These are phyloP conservation scores for Aspergillus indologenus DNA, from an alignment of 495 filamentous ascomycete genomes.

Conservation along the genomic window DNA sequence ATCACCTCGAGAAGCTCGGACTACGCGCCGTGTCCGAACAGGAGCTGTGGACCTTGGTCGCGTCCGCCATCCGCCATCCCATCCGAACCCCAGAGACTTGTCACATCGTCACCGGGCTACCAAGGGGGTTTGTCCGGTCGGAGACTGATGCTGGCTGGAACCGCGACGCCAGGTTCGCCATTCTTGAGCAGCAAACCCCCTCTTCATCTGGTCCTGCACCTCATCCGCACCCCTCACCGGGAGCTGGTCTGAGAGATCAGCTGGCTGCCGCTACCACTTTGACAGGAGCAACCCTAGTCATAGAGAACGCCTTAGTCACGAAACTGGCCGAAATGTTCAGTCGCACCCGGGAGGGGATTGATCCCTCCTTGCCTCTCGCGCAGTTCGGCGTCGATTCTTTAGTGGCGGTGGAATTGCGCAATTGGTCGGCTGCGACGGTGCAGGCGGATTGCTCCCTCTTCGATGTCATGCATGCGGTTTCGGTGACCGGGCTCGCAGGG, in stretches of 20 bases:
- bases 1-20: background rate
- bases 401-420: background rate
- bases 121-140: background rate
- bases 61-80: background rate
- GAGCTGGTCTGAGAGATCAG: background rate
- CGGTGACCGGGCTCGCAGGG: background rate
- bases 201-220: background rate
- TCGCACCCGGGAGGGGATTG: background rate
- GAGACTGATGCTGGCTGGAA: background rate
- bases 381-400: background rate
- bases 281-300: background rate
- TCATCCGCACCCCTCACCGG: background rate
- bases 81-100: background rate
- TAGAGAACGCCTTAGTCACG: background rate
- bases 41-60: background rate
- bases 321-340: background rate
- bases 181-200: background rate
- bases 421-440: background rate
- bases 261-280: background rate
- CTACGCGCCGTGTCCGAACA: background rate
- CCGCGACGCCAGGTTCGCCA: background rate
- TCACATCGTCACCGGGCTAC: background rate
- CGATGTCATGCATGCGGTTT: background rate
- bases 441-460: background rate
- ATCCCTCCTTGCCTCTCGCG: background rate